Percentiles rank a stretch among this genome's conserved stretches.
Conservation (phyloP, 2,329 filamentous ascomycete genomes). For the Endocalyx cinctus region DNA sequence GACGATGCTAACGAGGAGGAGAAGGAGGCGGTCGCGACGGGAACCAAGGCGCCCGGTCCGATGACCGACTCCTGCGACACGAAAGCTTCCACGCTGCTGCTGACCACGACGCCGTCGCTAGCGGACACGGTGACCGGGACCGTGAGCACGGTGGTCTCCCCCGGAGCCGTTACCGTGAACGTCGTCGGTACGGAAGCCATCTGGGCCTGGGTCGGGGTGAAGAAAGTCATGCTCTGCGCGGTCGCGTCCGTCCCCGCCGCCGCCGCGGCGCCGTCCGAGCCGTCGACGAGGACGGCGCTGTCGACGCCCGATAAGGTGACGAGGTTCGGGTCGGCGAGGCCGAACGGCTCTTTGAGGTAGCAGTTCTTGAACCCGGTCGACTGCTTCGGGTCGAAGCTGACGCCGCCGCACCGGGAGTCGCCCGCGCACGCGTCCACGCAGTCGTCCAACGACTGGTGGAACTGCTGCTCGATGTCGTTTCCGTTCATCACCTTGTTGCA, state of each 20-base stretch:
- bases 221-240: background rate
- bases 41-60: too few species aligned
- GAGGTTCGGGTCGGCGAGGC: constrained; percentile 6
- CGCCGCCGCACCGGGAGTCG: constrained; percentile 20
- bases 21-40: background rate
- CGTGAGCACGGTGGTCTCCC: background rate
- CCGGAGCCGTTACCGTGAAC: background rate
- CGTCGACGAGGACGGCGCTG: constrained; percentile 15
- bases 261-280: constrained; percentile 2
- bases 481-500: constrained; percentile 9
- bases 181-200: background rate
- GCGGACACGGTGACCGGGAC: background rate
- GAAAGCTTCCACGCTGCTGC: too few species aligned
- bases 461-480: constrained; percentile 13
- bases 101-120: too few species aligned
- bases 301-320: constrained; percentile 19
- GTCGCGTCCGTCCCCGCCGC: background rate
- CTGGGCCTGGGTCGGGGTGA: background rate
- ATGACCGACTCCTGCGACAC: background rate
- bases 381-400: constrained; percentile 25
- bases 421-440: constrained; percentile 12
- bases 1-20: constrained; percentile 1
- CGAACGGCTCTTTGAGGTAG: constrained; percentile 16
- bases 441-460: constrained; percentile 11
- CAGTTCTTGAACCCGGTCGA: constrained; percentile 17